Evolutionary conservation across 495 filamentous ascomycete species (phyloP), one percentile per base, ranked within the genome.

Genomic region (Acidiella bohemica): DNA sequence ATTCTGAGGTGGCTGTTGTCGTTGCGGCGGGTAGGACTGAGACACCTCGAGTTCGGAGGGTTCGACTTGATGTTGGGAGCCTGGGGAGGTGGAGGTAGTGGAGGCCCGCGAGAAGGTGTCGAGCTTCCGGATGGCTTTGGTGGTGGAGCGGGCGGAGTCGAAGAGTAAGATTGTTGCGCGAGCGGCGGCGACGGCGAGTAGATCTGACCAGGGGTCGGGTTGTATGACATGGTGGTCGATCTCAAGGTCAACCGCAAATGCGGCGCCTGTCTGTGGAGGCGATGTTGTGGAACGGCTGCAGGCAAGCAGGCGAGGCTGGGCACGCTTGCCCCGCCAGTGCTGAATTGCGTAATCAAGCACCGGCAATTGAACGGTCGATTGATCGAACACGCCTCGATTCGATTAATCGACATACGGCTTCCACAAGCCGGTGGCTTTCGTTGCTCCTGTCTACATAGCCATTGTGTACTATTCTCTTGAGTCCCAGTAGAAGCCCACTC

Each of bases 401-500:
- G n/a, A n/a, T n/a, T n/a, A n/a, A n/a, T n/a, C n/a, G n/a, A n/a
- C n/a, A n/a, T n/a, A n/a, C n/a, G n/a, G n/a, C n/a, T n/a, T n/a
- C n/a, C n/a, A n/a, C n/a, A n/a, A n/a, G n/a, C n/a, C n/a, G n/a
- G n/a, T n/a, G n/a, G n/a, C n/a, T n/a, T n/a, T n/a, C n/a, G n/a
- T n/a, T n/a, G n/a, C 25, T 27, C 25, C 25, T 27, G n/a, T 27
- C 7, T 27, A n/a, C n/a, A 7, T 27, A 27, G 7, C 25, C 25
- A 27, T 12, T n/a, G 13, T 13, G 13, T 12, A 13, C n/a, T 19
- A 37, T 32, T 18, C 42, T 22, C 42, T 5, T 8, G 37, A 41
- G 43, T 80, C 77, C 53, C 67, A 76, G 31, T 71, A 56, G 19
- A 78, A 58, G 28, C 55, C 41, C 3, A 79, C 70, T 60, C 78